Conservation (phyloP, 805 yeast species). For the Starmerella apis region DNA sequence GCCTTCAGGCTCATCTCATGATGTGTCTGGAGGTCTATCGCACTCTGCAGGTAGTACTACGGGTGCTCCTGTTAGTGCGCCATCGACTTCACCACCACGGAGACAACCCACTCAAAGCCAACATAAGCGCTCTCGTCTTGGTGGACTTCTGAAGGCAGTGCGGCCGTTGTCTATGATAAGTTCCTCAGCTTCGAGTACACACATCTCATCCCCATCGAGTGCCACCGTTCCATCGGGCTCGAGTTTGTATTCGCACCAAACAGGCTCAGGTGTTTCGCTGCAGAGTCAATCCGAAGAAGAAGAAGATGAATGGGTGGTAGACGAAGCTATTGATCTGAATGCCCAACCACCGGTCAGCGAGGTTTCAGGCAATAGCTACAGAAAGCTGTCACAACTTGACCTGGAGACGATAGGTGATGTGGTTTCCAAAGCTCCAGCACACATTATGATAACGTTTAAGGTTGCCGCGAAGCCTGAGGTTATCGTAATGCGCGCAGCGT, state of each 20-base stretch:
- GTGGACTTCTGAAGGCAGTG: constrained; percentile 34
- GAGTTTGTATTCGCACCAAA: constrained; percentile 3
- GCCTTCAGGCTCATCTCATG: constrained; percentile 13
- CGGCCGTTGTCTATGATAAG: constrained; percentile 32
- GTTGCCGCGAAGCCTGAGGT: constrained; percentile 13
- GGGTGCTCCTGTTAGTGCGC: not conserved
- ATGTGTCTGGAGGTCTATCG: constrained; percentile 9
- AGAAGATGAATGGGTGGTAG: constrained; percentile 10
- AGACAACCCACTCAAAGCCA: constrained; percentile 4
- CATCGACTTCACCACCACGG: constrained; percentile 1
- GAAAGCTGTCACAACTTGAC: not conserved
- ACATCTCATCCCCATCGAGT: not conserved
- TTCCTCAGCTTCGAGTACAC: constrained; percentile 1
- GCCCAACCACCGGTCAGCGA: not conserved
- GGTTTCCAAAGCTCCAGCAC: not conserved
- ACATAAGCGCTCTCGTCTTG: constrained; percentile 30
- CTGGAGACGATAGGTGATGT: constrained; percentile 2
- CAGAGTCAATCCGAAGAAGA: constrained; percentile 7
- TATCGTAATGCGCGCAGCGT: constrained; percentile 51
- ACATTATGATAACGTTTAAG: not conserved
- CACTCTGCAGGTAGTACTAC: not conserved
- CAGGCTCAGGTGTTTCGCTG: constrained; percentile 6
- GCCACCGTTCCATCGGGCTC: not conserved
- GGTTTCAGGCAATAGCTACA: constrained; percentile 10
- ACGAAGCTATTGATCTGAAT: constrained; percentile 8